Percentiles rank a stretch among this genome's conserved stretches.
Conservation (phyloP, 257 asterid genomes). For the Plantago ovata region DNA sequence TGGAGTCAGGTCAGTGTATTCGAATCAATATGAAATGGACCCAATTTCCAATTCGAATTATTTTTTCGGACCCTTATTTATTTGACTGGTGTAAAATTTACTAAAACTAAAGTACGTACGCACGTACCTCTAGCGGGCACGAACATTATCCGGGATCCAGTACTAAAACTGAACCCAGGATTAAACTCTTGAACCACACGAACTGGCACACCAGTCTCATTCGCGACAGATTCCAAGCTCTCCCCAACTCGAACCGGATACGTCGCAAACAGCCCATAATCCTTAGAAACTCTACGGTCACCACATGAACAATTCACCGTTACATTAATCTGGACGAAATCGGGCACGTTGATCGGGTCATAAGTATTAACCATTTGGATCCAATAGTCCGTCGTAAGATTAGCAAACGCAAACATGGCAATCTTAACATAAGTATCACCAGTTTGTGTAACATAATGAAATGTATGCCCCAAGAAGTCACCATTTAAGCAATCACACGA, state of each 20-base stretch:
- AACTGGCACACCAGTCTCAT: slow-evolving; percentile 35
- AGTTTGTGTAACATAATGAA: slow-evolving; percentile 40
- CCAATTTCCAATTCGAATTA: too few species aligned
- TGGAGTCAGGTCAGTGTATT: too few species aligned
- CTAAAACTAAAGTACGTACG: not conserved
- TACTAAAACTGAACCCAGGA: slow-evolving; percentile 37
- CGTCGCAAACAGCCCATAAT: slow-evolving; percentile 61
- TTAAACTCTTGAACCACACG: slow-evolving; percentile 46
- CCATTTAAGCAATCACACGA: slow-evolving; percentile 76
- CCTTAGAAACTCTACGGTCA: slow-evolving; percentile 44
- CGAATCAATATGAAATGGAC: too few species aligned
- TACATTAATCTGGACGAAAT: slow-evolving; percentile 46
- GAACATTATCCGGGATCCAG: slow-evolving; percentile 54
- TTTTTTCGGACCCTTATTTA: too few species aligned
- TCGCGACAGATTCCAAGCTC: slow-evolving; percentile 39
- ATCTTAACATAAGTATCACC: slow-evolving; percentile 58
- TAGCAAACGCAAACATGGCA: slow-evolving; percentile 45
- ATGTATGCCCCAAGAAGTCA: slow-evolving; percentile 70
- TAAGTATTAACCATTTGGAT: slow-evolving; percentile 56
- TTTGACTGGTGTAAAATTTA: too few species aligned
- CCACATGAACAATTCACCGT: slow-evolving; percentile 87
- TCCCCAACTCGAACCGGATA: slow-evolving; percentile 51
- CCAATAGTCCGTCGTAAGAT: slow-evolving; percentile 63
- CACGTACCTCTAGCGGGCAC: slow-evolving; percentile 78
- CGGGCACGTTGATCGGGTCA: slow-evolving; percentile 49